These are phyloP conservation scores for Rosa rugosa DNA, from an alignment of 306 rosid species.

Conservation along the genomic window DNA sequence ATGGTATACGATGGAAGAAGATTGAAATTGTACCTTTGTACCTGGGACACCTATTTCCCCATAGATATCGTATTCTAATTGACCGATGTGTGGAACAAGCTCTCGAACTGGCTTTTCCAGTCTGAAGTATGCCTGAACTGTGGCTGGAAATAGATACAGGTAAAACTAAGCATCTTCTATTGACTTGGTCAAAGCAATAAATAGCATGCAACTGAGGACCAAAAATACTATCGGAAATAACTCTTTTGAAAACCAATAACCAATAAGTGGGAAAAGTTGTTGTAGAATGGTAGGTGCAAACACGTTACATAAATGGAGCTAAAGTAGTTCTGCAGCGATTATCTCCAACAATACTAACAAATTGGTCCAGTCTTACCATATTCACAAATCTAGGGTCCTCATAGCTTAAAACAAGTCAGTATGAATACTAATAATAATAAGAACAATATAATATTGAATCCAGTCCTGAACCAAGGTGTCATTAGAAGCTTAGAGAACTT, in stretches of 20 bases:
- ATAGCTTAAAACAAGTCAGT: background rate
- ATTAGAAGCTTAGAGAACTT: background rate
- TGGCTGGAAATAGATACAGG: constrained; percentile 51
- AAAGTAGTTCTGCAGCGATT: constrained; percentile 1
- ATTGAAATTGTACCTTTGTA: constrained; percentile 55
- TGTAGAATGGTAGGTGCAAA: background rate
- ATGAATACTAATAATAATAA: background rate
- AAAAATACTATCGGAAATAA: background rate
- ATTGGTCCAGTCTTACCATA: background rate
- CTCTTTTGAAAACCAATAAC: background rate
- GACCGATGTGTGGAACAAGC: constrained; percentile 64
- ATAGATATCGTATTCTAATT: constrained; percentile 73
- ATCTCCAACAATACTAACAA: background rate
- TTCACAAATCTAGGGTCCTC: background rate
- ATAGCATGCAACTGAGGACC: background rate
- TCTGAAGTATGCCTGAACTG: constrained; percentile 72
- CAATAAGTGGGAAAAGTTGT: background rate
- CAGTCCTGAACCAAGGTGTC: background rate
- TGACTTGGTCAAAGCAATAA: constrained; percentile 4
- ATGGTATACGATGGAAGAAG: constrained; percentile 23
- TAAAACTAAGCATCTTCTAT: constrained; percentile 9
- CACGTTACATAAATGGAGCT: background rate
- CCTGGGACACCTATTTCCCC: constrained; percentile 75
- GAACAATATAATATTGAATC: background rate
- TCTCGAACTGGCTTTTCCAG: constrained; percentile 74